Evolutionary conservation across 352 stramenopile genomes (phyloP).

Genomic region (Phytophthora idaei): DNA sequence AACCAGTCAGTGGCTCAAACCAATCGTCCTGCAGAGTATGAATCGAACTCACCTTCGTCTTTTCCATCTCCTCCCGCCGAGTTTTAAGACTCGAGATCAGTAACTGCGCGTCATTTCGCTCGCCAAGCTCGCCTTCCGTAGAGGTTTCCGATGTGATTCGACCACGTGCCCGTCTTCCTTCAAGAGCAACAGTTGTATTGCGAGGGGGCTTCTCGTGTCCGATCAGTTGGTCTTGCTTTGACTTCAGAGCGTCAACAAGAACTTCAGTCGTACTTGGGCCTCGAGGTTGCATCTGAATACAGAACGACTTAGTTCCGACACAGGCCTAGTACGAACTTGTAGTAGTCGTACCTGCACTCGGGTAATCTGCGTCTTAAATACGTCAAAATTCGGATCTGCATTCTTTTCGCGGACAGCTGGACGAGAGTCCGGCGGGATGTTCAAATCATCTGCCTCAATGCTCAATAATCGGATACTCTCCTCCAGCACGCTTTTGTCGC

Average conservation of each 20-base stretch:
- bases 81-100: conserved; percentile 81
- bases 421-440: conserved; percentile 51
- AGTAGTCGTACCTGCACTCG: conserved; percentile 61
- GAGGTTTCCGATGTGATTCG: conserved; percentile 7
- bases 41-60: conserved; percentile 58
- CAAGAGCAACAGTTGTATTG: conserved; percentile 67
- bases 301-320: conserved; percentile 1
- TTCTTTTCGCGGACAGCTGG: conserved; percentile 53
- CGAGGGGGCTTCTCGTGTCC: conserved; percentile 60
- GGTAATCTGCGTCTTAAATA: conserved; percentile 87
- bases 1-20: background rate
- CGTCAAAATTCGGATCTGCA: conserved; percentile 64
- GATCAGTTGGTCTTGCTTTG: conserved; percentile 76
- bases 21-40: background rate
- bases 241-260: conserved; percentile 75
- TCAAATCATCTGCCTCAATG: conserved; percentile 81
- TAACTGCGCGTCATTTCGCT: conserved; percentile 64
- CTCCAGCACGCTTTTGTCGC: conserved; percentile 43
- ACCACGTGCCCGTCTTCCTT: conserved; percentile 12
- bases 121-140: conserved; percentile 38
- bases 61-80: conserved; percentile 74
- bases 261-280: conserved; percentile 81
- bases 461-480: conserved; percentile 63
- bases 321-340: background rate
- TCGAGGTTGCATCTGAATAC: conserved; percentile 73